phyloP scores from a whole-genome alignment of 768 basidiomycete genomes.

The Omphalotus guepiniiformis region DNA sequence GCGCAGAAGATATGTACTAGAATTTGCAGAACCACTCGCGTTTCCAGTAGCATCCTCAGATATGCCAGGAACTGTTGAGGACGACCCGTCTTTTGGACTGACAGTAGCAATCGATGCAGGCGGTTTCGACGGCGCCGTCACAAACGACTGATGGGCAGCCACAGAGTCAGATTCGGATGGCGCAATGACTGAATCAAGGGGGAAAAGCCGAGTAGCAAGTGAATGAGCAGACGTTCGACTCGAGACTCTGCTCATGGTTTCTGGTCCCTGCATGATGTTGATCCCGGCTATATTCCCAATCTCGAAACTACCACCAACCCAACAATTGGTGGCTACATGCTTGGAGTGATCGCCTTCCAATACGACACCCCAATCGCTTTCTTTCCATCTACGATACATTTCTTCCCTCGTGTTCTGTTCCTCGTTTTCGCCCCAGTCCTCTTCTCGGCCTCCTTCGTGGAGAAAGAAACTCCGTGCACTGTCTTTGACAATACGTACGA shows the following conservation, averaged over 20 bases:
- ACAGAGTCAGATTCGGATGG: neutral
- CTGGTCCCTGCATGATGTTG: slow-evolving; percentile 43
- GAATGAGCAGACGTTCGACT: slow-evolving; percentile 12
- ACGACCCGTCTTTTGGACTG: neutral
- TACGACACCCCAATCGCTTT: slow-evolving; percentile 60
- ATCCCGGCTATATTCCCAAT: slow-evolving; percentile 75
- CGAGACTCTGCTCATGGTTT: slow-evolving; percentile 11
- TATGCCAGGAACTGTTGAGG: neutral
- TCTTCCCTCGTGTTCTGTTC: slow-evolving; percentile 50
- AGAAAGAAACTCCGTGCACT: slow-evolving; percentile 66
- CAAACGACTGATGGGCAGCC: slow-evolving; percentile 16
- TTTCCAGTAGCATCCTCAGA: neutral
- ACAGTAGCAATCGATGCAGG: slow-evolving; percentile 5
- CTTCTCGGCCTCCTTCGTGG: slow-evolving; percentile 54
- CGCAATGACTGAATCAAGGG: slow-evolving; percentile 8
- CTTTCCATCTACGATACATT: slow-evolving; percentile 56
- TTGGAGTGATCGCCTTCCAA: slow-evolving; percentile 25
- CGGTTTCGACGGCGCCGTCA: slow-evolving; percentile 21
- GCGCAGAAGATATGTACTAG: slow-evolving; percentile 15
- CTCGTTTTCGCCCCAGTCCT: slow-evolving; percentile 62
- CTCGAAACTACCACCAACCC: slow-evolving; percentile 76
- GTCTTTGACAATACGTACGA: slow-evolving; percentile 48
- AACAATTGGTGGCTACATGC: slow-evolving; percentile 32
- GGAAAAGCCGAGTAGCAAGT: slow-evolving; percentile 2
- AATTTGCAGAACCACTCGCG: neutral